Evolutionary conservation across 1,139 yeast species (phyloP).

Genomic region (Wickerhamiella pararugosa): DNA sequence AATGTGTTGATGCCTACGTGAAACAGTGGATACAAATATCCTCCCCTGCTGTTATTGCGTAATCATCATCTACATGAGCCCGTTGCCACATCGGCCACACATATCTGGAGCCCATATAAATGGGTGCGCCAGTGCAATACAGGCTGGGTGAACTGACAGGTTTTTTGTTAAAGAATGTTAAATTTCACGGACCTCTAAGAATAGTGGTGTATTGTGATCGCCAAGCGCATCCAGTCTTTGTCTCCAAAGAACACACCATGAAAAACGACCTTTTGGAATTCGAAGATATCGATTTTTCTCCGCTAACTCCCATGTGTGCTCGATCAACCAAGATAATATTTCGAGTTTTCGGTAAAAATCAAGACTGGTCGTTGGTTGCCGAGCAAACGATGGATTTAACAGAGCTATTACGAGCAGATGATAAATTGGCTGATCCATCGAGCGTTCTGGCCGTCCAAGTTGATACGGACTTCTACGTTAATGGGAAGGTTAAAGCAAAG

Average conservation of each 20-base stretch:
- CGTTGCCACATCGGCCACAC: too few relatives aligned
- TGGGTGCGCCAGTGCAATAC: background rate
- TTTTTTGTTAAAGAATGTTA: background rate
- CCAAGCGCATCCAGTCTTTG: conserved; percentile 3
- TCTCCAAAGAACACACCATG: background rate
- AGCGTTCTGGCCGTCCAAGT: background rate
- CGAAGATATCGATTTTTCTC: background rate
- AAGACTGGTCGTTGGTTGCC: background rate
- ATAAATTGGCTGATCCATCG: too few relatives aligned
- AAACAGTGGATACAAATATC: too few relatives aligned
- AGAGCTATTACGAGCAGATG: background rate
- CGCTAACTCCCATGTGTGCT: background rate
- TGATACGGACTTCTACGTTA: background rate
- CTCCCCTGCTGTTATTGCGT: too few relatives aligned
- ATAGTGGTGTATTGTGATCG: conserved; percentile 1
- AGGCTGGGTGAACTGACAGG: conserved; percentile 5
- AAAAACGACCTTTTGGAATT: background rate
- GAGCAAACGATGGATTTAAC: background rate
- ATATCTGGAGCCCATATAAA: too few relatives aligned
- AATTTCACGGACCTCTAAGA: background rate
- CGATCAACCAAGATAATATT: background rate
- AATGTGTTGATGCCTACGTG: too few relatives aligned
- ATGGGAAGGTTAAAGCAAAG: background rate
- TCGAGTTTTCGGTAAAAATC: background rate
- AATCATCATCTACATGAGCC: too few relatives aligned